Base-by-base conservation (phyloP, 805 yeast species). In the Kluyveromyces aestuarii region DNA sequence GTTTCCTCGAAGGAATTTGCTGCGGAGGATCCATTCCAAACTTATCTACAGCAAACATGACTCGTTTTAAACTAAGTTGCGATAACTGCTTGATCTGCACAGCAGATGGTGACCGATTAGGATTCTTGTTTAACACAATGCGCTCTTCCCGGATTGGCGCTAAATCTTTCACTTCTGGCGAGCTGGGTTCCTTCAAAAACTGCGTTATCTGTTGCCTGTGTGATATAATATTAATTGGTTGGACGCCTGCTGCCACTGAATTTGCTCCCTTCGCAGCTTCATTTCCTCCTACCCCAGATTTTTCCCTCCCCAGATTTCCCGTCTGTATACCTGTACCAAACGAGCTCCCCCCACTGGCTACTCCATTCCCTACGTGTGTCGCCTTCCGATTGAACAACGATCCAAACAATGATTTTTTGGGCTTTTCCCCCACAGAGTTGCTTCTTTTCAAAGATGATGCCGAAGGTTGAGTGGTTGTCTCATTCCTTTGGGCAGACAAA, bases 1-100 rank as follows among this genome's bases (percentile, higher is more conserved):
- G 96, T 51, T 74, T 76, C 59, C 95, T 71, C 1, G 95, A 84
- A 2, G 97, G 97, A 52, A 90, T 85, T 62, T 89, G 96, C 60
- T 90, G 97, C 1, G 96, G 96, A 2, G 97, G 97, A 64, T 90
- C 96, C 52, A 72, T 73, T 0, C 73, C 74, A 52, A 88, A 76
- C 46, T 82, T 79, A 45, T 85, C 85, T 5, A 87, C 73, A 0
- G 93, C 88, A 65, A 90, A 90, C 0, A 80, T 75, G 5, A 88
- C 96, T 52, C 90, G 71, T 53, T 77, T 74, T 61, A 86, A 68
- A 18, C 60, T 61, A 1, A 71, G 54, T 7, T 60, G 60, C 10
- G 57, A 47, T 37, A 60, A 45, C 27, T 52, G 54, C 41, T 61
- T 60, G 21, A 69, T 59, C 9, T 72, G 73, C 18, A 66, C 48